Percentiles rank a stretch among this genome's conserved stretches.
These are phyloP conservation scores for Nicotiana tomentosiformis DNA, from an alignment of 257 asterid genomes.

Conservation along the genomic window DNA sequence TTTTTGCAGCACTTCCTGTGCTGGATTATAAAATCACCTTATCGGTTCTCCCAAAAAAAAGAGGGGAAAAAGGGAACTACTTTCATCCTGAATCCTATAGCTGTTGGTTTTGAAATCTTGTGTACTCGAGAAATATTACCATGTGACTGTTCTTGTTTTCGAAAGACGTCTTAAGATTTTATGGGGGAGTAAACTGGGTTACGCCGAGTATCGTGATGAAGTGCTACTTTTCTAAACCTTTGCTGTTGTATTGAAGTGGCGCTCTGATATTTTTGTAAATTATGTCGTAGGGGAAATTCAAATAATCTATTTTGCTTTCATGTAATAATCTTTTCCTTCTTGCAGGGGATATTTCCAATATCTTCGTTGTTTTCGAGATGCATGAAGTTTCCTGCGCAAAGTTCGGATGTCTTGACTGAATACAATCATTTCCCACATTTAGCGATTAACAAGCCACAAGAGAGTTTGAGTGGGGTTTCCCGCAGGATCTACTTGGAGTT, in stretches of 20 bases:
- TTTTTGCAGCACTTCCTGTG: background rate
- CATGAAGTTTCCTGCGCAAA: conserved; percentile 62
- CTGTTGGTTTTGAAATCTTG: background rate
- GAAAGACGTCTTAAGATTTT: background rate
- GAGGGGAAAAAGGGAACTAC: background rate
- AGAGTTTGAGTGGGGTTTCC: conserved; percentile 35
- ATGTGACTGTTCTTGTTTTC: background rate
- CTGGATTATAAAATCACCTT: background rate
- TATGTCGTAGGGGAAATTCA: background rate
- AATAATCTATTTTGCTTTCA: background rate
- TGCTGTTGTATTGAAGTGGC: background rate
- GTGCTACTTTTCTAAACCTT: background rate
- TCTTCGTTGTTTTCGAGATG: conserved; percentile 58
- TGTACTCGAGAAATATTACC: background rate
- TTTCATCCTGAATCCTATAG: background rate
- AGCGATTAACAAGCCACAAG: conserved; percentile 30
- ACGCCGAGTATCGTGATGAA: background rate
- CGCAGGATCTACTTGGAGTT: conserved; percentile 73
- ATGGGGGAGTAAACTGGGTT: background rate
- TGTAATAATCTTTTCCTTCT: conserved; percentile 8
- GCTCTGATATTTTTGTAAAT: background rate
- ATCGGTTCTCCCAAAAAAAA: too few relatives aligned
- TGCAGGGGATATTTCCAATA: conserved; percentile 87
- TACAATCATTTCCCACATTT: conserved; percentile 52
- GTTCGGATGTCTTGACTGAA: conserved; percentile 43